Evolutionary conservation across 768 basidiomycete genomes (phyloP).

Genomic region (Russula dissimulans): DNA sequence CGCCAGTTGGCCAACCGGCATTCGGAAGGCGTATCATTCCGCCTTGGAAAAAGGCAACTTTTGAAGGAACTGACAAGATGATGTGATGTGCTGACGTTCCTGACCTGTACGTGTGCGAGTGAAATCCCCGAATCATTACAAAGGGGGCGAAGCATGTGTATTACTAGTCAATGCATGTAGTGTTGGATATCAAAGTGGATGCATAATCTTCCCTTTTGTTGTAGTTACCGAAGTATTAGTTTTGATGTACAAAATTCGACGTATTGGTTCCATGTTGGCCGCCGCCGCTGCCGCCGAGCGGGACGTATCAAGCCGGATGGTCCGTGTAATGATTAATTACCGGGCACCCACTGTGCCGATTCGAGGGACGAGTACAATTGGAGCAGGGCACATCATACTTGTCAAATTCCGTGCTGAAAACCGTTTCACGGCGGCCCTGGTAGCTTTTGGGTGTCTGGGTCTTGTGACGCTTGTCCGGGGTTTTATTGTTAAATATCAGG

Average conservation of each 20-base stretch:
- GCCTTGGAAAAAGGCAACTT: background rate
- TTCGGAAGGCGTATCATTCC: background rate
- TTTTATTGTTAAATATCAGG: too few species aligned
- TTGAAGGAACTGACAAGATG: background rate
- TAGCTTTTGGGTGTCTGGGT: background rate
- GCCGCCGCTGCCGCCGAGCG: background rate
- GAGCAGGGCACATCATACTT: too few species aligned
- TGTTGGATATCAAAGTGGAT: background rate
- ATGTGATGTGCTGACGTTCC: background rate
- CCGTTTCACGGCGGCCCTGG: background rate
- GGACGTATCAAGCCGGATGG: background rate
- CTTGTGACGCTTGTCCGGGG: background rate
- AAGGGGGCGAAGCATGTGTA: background rate
- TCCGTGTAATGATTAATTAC: background rate
- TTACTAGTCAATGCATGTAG: background rate
- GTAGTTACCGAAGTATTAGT: background rate
- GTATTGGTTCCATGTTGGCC: background rate
- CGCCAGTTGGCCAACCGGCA: background rate
- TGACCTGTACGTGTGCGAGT: background rate
- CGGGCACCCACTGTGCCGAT: background rate
- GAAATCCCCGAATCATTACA: background rate
- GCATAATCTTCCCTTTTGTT: background rate
- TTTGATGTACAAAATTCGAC: background rate
- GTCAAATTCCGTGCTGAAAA: too few species aligned
- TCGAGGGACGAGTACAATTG: too few species aligned